Conservation (phyloP, 1,284 basidiomycete genomes). For the Marasmius sp. region DNA sequence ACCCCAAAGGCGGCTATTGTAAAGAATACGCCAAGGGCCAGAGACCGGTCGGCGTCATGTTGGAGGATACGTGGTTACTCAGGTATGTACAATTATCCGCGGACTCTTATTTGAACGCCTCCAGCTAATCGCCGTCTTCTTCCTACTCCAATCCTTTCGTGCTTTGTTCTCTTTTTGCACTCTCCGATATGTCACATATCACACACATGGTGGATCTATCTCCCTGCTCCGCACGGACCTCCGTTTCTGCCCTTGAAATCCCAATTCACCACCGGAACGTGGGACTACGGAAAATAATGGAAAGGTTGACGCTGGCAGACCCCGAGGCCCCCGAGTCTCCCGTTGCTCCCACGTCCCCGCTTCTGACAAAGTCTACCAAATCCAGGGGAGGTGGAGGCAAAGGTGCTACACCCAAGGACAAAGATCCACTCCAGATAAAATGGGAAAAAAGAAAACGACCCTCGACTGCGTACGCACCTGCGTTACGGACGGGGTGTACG, state of each 20-base stretch:
- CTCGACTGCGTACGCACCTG: slow-evolving; percentile 71
- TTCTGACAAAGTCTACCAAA: not conserved
- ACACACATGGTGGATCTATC: too few species aligned
- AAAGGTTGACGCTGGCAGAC: not conserved
- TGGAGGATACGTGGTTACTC: slow-evolving; percentile 93
- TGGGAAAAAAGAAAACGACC: slow-evolving; percentile 86
- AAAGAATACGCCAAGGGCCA: slow-evolving; percentile 92
- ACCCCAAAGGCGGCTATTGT: slow-evolving; percentile 77
- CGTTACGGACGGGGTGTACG: slow-evolving; percentile 77
- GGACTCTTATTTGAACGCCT: too few species aligned
- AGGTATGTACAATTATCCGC: slow-evolving; percentile 40
- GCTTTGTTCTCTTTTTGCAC: not conserved
- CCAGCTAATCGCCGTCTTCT: not conserved
- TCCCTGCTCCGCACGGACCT: too few species aligned
- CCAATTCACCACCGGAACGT: too few species aligned
- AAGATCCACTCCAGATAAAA: slow-evolving; percentile 59
- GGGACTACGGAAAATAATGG: too few species aligned
- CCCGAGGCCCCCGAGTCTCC: slow-evolving; percentile 2
- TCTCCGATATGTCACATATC: not conserved
- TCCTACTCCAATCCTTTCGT: slow-evolving; percentile 2
- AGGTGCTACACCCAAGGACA: slow-evolving; percentile 2
- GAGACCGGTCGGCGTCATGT: slow-evolving; percentile 80
- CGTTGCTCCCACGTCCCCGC: not conserved
- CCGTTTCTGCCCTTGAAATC: too few species aligned
- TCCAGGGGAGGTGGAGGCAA: slow-evolving; percentile 20